Evolutionary conservation across 1,284 basidiomycete genomes (phyloP).

Genomic region (Cystobasidium pallidum): DNA sequence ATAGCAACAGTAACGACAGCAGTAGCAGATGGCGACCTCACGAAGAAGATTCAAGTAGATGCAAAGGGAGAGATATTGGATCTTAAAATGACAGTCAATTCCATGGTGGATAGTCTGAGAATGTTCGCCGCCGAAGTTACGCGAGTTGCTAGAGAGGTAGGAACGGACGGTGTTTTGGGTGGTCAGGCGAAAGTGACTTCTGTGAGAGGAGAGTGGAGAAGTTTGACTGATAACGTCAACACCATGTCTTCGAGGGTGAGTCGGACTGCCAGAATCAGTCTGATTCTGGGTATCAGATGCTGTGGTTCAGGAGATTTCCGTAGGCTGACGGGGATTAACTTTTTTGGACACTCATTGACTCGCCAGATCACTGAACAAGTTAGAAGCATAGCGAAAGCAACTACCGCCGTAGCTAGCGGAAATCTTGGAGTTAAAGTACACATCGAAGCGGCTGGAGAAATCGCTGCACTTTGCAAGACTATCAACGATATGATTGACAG

Average conservation of each 20-base stretch:
- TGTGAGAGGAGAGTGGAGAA: constrained; percentile 60
- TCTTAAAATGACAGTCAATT: constrained; percentile 71
- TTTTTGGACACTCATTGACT: too few relatives aligned
- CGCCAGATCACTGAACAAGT: constrained; percentile 52
- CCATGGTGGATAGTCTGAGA: constrained; percentile 94
- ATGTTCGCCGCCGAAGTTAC: constrained; percentile 96
- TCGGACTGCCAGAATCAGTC: too few relatives aligned
- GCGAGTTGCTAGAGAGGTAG: constrained; percentile 79
- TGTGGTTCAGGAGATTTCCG: too few relatives aligned
- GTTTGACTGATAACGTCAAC: constrained; percentile 59
- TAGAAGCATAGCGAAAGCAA: constrained; percentile 70
- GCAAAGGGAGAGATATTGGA: constrained; percentile 96
- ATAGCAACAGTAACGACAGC: constrained; percentile 60
- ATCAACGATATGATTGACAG: constrained; percentile 56
- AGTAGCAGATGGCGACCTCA: constrained; percentile 91
- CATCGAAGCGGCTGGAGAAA: constrained; percentile 92
- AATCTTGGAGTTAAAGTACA: constrained; percentile 92
- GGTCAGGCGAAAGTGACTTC: constrained; percentile 56
- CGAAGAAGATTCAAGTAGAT: constrained; percentile 94
- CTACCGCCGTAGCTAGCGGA: constrained; percentile 90
- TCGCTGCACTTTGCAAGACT: constrained; percentile 82
- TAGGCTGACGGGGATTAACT: too few relatives aligned
- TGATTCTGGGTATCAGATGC: too few relatives aligned
- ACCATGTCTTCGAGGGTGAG: constrained; percentile 58
- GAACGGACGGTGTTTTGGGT: constrained; percentile 56